Evolutionary conservation across 352 stramenopile species (phyloP).

Genomic region (Globisporangium rhizosaccharum): DNA sequence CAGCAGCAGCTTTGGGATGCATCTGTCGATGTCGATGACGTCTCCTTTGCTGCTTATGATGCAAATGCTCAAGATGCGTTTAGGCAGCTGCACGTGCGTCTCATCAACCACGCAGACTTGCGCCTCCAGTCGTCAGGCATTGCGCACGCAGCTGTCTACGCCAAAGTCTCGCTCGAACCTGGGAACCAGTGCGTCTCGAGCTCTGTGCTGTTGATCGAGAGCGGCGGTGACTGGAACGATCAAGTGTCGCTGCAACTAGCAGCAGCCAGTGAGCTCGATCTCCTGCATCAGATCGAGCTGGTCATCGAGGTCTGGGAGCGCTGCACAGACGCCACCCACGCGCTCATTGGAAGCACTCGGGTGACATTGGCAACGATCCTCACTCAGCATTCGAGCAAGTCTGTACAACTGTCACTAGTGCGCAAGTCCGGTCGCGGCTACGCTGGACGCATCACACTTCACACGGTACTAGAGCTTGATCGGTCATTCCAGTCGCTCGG

Average conservation of each 20-base stretch:
- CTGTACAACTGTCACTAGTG: background rate
- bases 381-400: background rate
- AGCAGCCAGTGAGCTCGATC: background rate
- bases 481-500: background rate
- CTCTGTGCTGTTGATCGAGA: background rate
- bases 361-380: slow-evolving; percentile 3
- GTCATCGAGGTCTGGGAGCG: slow-evolving; percentile 9
- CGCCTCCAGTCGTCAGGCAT: background rate
- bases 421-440: background rate
- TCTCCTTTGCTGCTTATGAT: background rate
- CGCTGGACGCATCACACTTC: slow-evolving; percentile 7
- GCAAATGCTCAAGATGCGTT: background rate
- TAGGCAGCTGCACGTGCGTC: background rate
- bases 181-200: slow-evolving; percentile 6
- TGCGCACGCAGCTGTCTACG: background rate
- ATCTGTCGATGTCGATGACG: background rate
- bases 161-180: slow-evolving; percentile 3
- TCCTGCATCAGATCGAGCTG: background rate
- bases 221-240: background rate
- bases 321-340: background rate
- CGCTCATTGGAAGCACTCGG: background rate
- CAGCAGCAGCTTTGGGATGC: background rate
- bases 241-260: background rate
- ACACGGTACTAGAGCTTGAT: background rate
- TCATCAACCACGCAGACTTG: background rate